Base-by-base conservation (phyloP, 1,284 basidiomycete genomes). In the Moesziomyces antarcticus region DNA sequence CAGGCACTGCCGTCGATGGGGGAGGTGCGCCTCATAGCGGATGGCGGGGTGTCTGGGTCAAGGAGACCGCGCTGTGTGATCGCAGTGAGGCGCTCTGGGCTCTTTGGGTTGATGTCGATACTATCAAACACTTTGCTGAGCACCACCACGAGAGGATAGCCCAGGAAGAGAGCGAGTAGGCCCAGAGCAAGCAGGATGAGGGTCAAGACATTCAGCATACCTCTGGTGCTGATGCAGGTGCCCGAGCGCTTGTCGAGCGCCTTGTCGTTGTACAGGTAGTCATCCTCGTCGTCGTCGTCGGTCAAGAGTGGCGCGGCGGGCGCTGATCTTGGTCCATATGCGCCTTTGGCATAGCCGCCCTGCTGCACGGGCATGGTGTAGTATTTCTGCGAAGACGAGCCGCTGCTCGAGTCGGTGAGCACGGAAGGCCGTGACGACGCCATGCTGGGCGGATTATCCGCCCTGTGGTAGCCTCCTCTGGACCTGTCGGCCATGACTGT, bases 151-250 rank as follows among this genome's bases (percentile, higher is more conserved):
- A 83, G 69, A 3, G 82, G 82, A 50, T 83, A 83, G 41, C 81
- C 82, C 9, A 80, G 70, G 53, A 83, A 83, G 21, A 83, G 71
- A 35, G 71, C 77, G 2, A 83, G 53, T 1, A 82, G 56, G 33
- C 64, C 78, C 3, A 70, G 30, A 10, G 69, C 61, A 14, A 83
- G 67, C 3, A 82, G 44, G 43, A 77, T 56, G n/a, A 82, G 68
- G 0, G 81, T 81, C 35, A 73, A 50, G 22, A 79, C 67, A 43
- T 83, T 82, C 44, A 81, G 71, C 1, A 79, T n/a, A 6, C 80
- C 82, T n/a, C 78, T 67, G 24, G 46, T 42, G 30, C 63, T 60
- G 60, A 75, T 58, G 43, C 71, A 73, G 2, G 53, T 49, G 40
- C 59, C 51, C 9, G 61, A 61, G 41, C 59, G 60, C 14, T 54